Percentiles rank a stretch among this genome's conserved stretches.
Evolutionary conservation across 805 yeast species (phyloP).

Genomic region (Saturnispora serradocipensis): DNA sequence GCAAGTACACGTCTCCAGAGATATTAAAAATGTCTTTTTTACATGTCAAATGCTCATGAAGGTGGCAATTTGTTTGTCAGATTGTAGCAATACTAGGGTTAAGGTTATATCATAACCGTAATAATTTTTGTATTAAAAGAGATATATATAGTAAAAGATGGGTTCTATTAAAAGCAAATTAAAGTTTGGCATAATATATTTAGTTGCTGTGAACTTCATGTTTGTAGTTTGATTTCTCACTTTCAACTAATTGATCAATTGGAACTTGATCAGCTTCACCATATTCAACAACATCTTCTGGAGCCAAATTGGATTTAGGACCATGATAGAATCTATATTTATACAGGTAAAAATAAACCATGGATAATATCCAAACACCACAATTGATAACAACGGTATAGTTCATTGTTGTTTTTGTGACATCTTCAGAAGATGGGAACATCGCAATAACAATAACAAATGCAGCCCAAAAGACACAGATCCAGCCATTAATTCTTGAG

Average conservation of each 20-base stretch:
- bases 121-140: background rate
- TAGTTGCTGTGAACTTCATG: background rate
- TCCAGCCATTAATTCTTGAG: conserved; percentile 33
- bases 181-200: background rate
- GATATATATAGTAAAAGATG: background rate
- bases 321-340: conserved; percentile 22
- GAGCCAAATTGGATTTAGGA: conserved; percentile 21
- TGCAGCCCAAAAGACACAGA: conserved; percentile 40
- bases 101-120: background rate
- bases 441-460: conserved; percentile 48
- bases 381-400: conserved; percentile 58
- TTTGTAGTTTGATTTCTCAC: background rate
- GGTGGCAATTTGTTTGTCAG: background rate
- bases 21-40: no score
- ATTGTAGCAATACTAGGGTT: no score
- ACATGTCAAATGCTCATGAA: background rate
- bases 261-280: conserved; percentile 12
- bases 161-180: background rate
- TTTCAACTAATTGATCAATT: background rate
- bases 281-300: conserved; percentile 13
- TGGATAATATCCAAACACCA: conserved; percentile 29
- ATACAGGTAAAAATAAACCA: conserved; percentile 18
- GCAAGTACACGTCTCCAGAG: no score
- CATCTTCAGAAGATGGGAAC: conserved; percentile 45
- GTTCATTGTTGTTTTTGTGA: conserved; percentile 47